Evolutionary conservation across 495 filamentous ascomycete genomes (phyloP), one percentile per base, ranked within the genome.

Genomic region (Neurospora sp.): DNA sequence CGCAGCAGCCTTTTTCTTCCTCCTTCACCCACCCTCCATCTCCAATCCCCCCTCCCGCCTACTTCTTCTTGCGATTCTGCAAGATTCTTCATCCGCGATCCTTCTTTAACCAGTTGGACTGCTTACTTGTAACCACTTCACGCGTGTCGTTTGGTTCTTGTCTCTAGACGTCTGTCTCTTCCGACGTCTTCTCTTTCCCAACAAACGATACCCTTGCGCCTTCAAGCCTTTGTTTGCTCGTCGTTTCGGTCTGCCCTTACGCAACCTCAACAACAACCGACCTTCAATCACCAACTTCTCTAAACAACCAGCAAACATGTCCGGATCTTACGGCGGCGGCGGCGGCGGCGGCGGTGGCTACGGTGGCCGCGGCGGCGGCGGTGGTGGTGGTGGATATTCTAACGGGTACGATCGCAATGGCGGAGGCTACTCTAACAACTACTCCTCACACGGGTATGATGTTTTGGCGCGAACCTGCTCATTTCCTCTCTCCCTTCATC

Each of bases 271-370:
- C 27, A 61, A 61, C 22, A 61, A 61, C 53, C 53, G 22, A 61
- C 7, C 3, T 31, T 61, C 53, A 61, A 27, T 31, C 53, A 31
- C 5, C 53, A 61, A 61, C 53, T 31, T 16, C 12, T 31, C 22
- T 31, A 61, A 61, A 61, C 53, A 61, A 61, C 22, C 53, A 61
- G 35, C 69, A 68, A 77, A 35, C 61, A 80, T 80, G 79, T 80
- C 79, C 77, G 78, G 77, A 22, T 53, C 45, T 53, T 80, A 80
- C 79, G 73, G 73, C 27, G 75, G 74, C 40, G 93, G 92, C 88
- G 89, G n/a, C n/a, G n/a, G n/a, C n/a, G n/a, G n/a, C n/a, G n/a
- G 91, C 76, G 91, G 90, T 77, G 90, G 90, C 76, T 90, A 85
- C 78, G 83, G 85, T 80, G 82, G 82, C 78, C 82, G 84, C 79